A percentile compares a stretch with the other conserved stretches of the same genome.
These are phyloP conservation scores for Fusarium fracticaudum DNA, from an alignment of 2,329 filamentous ascomycete genomes.

Conservation along the genomic window DNA sequence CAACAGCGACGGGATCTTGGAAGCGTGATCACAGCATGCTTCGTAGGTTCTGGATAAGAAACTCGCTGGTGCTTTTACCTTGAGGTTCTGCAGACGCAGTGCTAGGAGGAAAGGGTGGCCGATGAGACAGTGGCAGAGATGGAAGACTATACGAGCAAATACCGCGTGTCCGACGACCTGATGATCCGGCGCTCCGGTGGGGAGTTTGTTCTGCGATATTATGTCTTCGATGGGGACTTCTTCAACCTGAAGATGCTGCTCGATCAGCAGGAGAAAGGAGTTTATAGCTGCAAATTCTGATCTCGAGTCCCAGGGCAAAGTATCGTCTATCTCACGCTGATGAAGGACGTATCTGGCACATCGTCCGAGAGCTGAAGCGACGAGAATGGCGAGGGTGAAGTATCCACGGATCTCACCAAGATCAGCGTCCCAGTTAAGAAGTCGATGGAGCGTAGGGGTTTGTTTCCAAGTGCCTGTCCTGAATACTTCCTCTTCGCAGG, in stretches of 20 bases:
- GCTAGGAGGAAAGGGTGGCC: not conserved
- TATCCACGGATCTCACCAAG: not conserved
- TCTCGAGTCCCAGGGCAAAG: not conserved
- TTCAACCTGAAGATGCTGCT: not conserved
- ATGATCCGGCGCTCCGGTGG: not conserved
- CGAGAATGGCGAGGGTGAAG: not conserved
- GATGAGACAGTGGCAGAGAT: not conserved
- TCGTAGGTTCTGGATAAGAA: not conserved
- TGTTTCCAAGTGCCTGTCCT: not conserved
- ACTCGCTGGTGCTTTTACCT: not conserved
- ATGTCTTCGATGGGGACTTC: not conserved
- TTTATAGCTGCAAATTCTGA: not conserved
- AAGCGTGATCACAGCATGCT: not conserved
- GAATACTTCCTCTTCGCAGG: not conserved
- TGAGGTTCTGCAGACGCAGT: rapidly evolving
- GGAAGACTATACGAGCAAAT: not conserved
- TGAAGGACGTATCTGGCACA: not conserved
- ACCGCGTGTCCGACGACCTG: not conserved
- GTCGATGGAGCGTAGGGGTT: not conserved
- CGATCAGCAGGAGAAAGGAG: not conserved
- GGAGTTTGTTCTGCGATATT: not conserved
- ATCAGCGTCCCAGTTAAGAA: not conserved
- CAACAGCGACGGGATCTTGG: not conserved
- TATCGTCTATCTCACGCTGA: not conserved
- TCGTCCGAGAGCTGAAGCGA: not conserved